Base-by-base conservation (phyloP, 495 filamentous ascomycete genomes). In the Lasiosphaeria hispida region DNA sequence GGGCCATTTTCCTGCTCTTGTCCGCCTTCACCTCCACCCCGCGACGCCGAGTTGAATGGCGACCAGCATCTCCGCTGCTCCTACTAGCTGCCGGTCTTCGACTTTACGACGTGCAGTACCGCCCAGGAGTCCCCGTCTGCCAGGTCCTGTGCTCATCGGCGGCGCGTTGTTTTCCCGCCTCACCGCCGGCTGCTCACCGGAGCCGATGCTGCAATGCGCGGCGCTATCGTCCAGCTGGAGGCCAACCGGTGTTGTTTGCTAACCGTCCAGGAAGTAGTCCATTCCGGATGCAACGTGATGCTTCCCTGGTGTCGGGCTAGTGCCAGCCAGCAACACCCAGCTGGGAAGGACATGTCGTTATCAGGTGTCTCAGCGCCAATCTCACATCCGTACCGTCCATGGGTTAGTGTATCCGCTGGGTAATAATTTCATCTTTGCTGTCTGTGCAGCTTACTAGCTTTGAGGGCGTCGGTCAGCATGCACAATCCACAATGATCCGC, bases 251-350 rank as follows among this genome's bases (percentile, higher is more conserved):
- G 41, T 48, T 17, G 45, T 37, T 61, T 53, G 18, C 13, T 48
- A 34, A 37, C 43, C 41, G 41, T 33, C 19, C 45, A 60, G 38
- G 39, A 51, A 60, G 44, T 55, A 48, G 42, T 18, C 56, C 56
- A 37, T 38, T 48, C 55, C 61, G 43, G 61, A 66, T 66, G 61
- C 57, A 63, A 63, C 61, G 53, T 60, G 36, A 60, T 66, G 52
- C 53, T 43, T 60, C 48, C 57, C 44, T 56, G 50, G 50, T 52
- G 59, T 34, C 43, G 49, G 49, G 37, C 39, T 55, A 55, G 62
- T 53, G 45, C 53, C 49, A 55, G 59, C 39, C 40, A 14, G 53
- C 40, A 53, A n/a, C 30, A 23, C 57, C 42, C 23, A 53, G 40
- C 39, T 59, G 13, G 37, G 55, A 18, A 53, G 39, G 52, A 37